Percentiles rank a stretch among this genome's conserved stretches.
Conservation (phyloP, 2,329 filamentous ascomycete genomes). For the Xylariales sp. region DNA sequence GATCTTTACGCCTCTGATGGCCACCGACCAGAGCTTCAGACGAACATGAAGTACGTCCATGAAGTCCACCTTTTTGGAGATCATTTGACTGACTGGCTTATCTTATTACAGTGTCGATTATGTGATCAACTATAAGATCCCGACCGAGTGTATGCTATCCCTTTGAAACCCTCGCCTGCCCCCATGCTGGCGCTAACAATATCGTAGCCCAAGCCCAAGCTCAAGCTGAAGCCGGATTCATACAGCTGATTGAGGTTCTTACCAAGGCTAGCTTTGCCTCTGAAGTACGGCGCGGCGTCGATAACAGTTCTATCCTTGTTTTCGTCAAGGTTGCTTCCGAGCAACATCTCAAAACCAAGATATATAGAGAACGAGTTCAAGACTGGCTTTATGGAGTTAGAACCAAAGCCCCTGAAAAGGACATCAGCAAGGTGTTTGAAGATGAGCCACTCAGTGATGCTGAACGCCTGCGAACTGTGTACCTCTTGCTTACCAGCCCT, state of each 20-base stretch:
- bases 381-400: constrained; percentile 93
- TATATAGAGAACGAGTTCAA: constrained; percentile 82
- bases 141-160: constrained; percentile 52
- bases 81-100: constrained; percentile 7
- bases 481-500: constrained; percentile 75
- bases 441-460: constrained; percentile 79
- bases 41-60: constrained; percentile 18
- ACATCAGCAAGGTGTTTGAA: constrained; percentile 64
- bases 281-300: constrained; percentile 74
- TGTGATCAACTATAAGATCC: constrained; percentile 76
- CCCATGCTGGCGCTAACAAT: background rate
- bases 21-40: constrained; percentile 20
- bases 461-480: constrained; percentile 82
- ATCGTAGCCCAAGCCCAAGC: constrained; percentile 49
- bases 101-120: constrained; percentile 66
- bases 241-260: constrained; percentile 71
- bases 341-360: constrained; percentile 69
- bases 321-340: constrained; percentile 79
- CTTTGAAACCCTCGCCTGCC: background rate
- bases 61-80: background rate
- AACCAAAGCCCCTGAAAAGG: constrained; percentile 68
- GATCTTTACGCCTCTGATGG: constrained; percentile 21
- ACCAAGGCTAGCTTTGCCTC: constrained; percentile 77
- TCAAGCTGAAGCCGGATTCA: constrained; percentile 70
- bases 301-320: constrained; percentile 70